phyloP scores from a whole-genome alignment of 164 flowering plant species.

The Nymphaea colorata region DNA sequence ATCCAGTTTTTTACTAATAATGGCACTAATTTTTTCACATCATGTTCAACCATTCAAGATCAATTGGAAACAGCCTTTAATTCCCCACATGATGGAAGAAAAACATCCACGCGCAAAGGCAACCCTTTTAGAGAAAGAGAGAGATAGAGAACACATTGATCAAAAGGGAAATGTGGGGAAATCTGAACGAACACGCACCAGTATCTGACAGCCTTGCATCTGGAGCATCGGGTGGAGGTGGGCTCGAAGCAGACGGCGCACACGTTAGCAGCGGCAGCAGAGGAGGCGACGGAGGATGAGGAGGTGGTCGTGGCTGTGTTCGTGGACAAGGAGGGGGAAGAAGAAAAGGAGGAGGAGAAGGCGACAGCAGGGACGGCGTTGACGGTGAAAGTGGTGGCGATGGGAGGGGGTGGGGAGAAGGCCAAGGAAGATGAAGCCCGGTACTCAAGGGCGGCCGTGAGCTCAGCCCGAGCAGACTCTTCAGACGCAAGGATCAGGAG shows the following conservation, averaged over 20 bases:
- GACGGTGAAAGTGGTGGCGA: not conserved
- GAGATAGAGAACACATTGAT: too few relatives aligned
- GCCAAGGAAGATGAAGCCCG: not conserved
- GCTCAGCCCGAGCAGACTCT: slow-evolving; percentile 61
- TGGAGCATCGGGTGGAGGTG: slow-evolving; percentile 61
- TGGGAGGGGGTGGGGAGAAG: not conserved
- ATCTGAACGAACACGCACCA: slow-evolving; percentile 29
- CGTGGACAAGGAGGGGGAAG: too few relatives aligned
- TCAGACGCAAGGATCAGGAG: slow-evolving; percentile 46
- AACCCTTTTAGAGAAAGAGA: too few relatives aligned
- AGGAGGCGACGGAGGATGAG: not conserved
- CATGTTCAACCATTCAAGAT: too few relatives aligned
- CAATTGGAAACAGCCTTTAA: too few relatives aligned
- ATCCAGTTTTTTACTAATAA: too few relatives aligned
- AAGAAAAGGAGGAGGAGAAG: not conserved
- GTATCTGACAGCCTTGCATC: slow-evolving; percentile 60
- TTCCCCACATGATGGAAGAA: too few relatives aligned
- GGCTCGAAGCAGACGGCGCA: slow-evolving; percentile 53
- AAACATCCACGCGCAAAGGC: too few relatives aligned
- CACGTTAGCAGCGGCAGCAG: not conserved
- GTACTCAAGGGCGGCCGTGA: slow-evolving; percentile 36
- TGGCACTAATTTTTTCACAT: too few relatives aligned
- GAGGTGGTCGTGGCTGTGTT: not conserved
- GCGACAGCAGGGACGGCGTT: not conserved
- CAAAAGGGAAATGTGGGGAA: not conserved